Evolutionary conservation across 2,329 filamentous ascomycete genomes (phyloP).

Genomic region (Zymoseptoria crescenta): DNA sequence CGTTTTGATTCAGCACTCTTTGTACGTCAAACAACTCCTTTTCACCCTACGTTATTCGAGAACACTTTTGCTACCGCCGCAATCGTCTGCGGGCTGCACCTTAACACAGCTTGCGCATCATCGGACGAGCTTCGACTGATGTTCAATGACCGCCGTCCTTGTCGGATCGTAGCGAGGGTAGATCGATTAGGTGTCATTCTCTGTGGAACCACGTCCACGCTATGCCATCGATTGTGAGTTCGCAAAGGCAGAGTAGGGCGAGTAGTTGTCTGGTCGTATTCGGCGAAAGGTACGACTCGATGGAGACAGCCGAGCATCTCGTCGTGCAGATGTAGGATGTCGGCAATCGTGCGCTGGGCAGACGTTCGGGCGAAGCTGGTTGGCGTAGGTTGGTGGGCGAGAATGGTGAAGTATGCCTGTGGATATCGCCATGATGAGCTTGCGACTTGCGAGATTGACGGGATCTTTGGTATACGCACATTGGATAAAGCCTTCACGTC

Average conservation of each 20-base stretch:
- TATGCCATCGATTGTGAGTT: conserved; percentile 42
- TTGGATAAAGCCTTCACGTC: conserved; percentile 82
- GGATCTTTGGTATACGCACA: conserved; percentile 44
- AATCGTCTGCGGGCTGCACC: conserved; percentile 47
- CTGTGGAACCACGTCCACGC: conserved; percentile 38
- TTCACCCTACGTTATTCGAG: conserved; percentile 39
- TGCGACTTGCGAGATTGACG: conserved; percentile 3
- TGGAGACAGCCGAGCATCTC: conserved; percentile 70
- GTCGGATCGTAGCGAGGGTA: conserved; percentile 23
- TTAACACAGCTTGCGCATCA: conserved; percentile 30
- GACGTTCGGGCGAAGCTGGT: conserved; percentile 22
- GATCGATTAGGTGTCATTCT: conserved; percentile 28
- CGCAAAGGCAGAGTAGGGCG: conserved; percentile 18
- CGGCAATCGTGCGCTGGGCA: conserved; percentile 40
- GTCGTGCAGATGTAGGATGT: conserved; percentile 77
- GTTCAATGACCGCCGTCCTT: conserved; percentile 40
- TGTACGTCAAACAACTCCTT: conserved; percentile 14
- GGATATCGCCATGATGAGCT: background rate
- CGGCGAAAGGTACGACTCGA: conserved; percentile 58
- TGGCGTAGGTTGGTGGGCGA: conserved; percentile 22
- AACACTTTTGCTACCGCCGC: conserved; percentile 49
- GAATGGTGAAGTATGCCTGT: conserved; percentile 39
- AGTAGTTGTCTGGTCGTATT: conserved; percentile 32
- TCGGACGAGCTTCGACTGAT: conserved; percentile 33
- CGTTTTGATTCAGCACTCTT: conserved; percentile 38